A percentile compares a stretch with the other conserved stretches of the same genome.
These are phyloP conservation scores for Isoetes taiwanensis DNA, from an alignment of 75 land plant species.

Conservation along the genomic window DNA sequence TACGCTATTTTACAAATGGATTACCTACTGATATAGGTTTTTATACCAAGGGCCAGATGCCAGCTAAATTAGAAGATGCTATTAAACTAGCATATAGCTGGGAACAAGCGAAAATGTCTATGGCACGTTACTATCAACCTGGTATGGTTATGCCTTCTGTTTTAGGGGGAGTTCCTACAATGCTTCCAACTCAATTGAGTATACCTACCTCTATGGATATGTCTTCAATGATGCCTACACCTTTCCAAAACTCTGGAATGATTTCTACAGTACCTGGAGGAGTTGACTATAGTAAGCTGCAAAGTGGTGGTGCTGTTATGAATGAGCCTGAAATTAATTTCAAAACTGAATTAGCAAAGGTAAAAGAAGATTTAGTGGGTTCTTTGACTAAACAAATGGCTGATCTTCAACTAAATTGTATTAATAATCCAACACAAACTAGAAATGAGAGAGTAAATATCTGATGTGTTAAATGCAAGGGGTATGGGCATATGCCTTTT, in stretches of 20 bases:
- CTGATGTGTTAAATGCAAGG: background rate
- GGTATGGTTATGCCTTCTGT: background rate
- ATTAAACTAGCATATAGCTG: background rate
- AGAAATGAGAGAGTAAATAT: background rate
- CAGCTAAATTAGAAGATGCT: background rate
- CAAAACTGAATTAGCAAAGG: background rate
- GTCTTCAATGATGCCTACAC: background rate
- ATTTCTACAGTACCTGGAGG: no score
- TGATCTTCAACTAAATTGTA: constrained; percentile 1
- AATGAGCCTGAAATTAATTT: no score
- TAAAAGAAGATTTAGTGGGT: background rate
- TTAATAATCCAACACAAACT: background rate
- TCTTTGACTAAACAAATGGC: background rate
- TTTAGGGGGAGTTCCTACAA: background rate
- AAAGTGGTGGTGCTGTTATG: no score
- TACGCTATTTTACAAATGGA: background rate
- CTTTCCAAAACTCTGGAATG: background rate
- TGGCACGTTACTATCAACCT: background rate
- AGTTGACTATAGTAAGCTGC: no score
- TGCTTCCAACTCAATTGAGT: no score
- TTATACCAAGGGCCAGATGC: background rate
- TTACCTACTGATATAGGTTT: background rate
- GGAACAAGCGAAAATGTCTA: background rate
- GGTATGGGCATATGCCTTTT: no score
- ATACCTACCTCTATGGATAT: background rate